Evolutionary conservation across 2,329 filamentous ascomycete genomes (phyloP), one percentile per base, ranked within the genome.

Genomic region (Alternaria infectoria): DNA sequence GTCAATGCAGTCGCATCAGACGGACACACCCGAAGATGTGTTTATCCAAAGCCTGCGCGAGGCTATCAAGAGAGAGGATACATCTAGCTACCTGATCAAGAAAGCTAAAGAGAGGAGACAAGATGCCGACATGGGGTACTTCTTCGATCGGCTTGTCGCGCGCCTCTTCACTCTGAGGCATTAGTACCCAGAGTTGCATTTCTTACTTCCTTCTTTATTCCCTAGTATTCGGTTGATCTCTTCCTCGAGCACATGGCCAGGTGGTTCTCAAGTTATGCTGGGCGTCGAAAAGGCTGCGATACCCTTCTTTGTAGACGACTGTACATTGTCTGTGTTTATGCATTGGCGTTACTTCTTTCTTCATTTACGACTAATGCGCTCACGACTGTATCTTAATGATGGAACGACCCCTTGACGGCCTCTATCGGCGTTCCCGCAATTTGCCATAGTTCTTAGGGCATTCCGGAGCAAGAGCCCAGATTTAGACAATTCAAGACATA

Each of bases 131-230:
- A 79, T 81, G 76, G 71, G 67, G 2, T 76, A 69, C 28, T 81
- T 78, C 59, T 81, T 81, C 54, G 79, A 81, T 59, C 66, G 79
- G 25, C 56, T 81, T 36, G 74, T 79, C 4, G 79, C 77, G 12
- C 68, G 72, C 40, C 59, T 81, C 51, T 62, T 81, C 30, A 46
- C 79, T 8, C 51, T 72, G 46, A 65, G 55, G 26, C 19, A 12
- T 6, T 68, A 60, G 63, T 5, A 19, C 4, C 23, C 25, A 13
- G 9, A n/a, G 15, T 47, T 25, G 11, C 12, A 6, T 26, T 47
- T 36, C 4, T 6, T 23, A 5, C 13, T 25, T 44, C 4, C 8
- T 17, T 28, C 15, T 19, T 17, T 0, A 9, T n/a, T 43, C 17
- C 17, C 7, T 13, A 5, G 11, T 12, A 2, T 30, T 30, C 17